A percentile compares a stretch with the other conserved stretches of the same genome.
Conservation (phyloP, 441 rosid genomes). For the Adansonia madagascariensis region DNA sequence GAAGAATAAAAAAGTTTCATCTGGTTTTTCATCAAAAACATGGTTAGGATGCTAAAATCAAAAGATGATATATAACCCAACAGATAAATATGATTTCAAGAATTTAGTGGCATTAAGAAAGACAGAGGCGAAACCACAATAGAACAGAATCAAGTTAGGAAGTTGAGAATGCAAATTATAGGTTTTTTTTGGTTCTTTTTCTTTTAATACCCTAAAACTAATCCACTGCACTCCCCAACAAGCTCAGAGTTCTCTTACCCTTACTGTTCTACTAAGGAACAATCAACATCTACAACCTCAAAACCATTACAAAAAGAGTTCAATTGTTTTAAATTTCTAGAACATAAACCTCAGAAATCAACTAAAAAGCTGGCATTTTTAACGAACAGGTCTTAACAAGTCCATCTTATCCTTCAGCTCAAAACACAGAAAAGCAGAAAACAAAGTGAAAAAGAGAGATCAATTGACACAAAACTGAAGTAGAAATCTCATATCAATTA, state of each 20-base stretch:
- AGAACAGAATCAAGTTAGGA: neutral
- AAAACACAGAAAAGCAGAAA: neutral
- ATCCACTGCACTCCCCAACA: constrained; percentile 8
- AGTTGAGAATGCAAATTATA: neutral
- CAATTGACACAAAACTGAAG: neutral
- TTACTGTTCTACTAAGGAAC: constrained; percentile 5
- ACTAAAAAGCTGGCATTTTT: neutral
- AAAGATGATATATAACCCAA: neutral
- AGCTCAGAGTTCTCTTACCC: neutral
- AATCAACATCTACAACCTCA: neutral
- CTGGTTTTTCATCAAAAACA: neutral
- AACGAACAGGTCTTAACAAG: neutral
- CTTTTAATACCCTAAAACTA: neutral
- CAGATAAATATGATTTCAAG: neutral
- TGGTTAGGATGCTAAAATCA: neutral
- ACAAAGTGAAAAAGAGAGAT: neutral
- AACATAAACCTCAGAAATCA: neutral
- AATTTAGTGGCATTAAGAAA: neutral
- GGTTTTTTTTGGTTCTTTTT: neutral
- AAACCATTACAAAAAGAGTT: neutral
- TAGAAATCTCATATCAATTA: neutral
- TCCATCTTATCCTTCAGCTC: neutral
- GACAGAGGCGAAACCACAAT: neutral
- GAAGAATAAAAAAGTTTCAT: neutral
- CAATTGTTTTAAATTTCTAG: neutral